phyloP scores from a whole-genome alignment of 371 early-diverging fungal species.

The Smittium culicis region DNA sequence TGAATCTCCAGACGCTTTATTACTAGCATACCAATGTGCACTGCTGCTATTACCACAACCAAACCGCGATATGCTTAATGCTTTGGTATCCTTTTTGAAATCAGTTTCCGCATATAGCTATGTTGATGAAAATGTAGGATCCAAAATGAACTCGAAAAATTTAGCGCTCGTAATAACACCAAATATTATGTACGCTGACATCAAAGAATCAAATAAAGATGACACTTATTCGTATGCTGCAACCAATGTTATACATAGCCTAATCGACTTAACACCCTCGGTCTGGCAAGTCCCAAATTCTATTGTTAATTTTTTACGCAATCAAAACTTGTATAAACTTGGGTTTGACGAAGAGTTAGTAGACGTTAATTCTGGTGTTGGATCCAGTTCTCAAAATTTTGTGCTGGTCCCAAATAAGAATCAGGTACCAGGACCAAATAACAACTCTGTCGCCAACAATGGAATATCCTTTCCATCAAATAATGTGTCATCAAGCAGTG shows the following conservation, averaged over 20 bases:
- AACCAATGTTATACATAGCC: constrained; percentile 54
- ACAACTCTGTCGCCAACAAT: neutral
- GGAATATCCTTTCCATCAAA: too few species aligned
- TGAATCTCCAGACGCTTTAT: constrained; percentile 16
- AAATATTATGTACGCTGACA: constrained; percentile 72
- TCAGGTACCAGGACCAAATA: neutral
- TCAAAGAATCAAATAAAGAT: constrained; percentile 51
- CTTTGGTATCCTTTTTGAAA: constrained; percentile 67
- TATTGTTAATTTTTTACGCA: constrained; percentile 42
- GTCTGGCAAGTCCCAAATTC: constrained; percentile 58
- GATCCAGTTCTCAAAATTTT: neutral
- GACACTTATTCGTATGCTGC: constrained; percentile 48
- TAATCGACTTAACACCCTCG: constrained; percentile 57
- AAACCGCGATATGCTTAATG: constrained; percentile 79
- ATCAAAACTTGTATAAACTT: neutral
- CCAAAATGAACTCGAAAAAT: constrained; percentile 80
- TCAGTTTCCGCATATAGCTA: constrained; percentile 58
- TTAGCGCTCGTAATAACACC: constrained; percentile 88
- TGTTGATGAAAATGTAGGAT: constrained; percentile 51
- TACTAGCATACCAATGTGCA: constrained; percentile 52
- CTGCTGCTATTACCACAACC: constrained; percentile 73
- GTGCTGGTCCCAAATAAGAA: neutral
- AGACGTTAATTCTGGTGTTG: neutral
- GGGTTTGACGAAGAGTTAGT: too few species aligned
- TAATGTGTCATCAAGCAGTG: neutral